phyloP scores from a whole-genome alignment of 2,329 filamentous ascomycete species.

The Leptographium wingfieldii region DNA sequence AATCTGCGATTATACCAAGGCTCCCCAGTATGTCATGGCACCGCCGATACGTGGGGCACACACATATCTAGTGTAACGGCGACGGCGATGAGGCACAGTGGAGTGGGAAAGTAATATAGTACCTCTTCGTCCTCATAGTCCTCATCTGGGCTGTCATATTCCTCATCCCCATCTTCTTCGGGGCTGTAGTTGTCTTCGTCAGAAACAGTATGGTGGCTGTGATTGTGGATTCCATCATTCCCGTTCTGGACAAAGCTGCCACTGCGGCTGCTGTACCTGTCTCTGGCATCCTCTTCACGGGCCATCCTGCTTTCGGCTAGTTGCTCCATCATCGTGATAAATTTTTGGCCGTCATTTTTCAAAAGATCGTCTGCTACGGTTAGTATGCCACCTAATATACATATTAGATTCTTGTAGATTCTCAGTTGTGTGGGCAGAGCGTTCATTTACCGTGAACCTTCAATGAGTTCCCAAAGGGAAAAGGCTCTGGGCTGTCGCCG shows the following conservation, averaged over 20 bases:
- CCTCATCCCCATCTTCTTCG: conserved; percentile 42
- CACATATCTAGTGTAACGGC: not conserved
- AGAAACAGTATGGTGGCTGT: conserved; percentile 58
- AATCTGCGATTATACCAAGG: not conserved
- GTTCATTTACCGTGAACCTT: conserved; percentile 65
- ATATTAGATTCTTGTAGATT: not conserved
- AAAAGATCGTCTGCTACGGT: conserved; percentile 96
- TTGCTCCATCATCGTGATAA: conserved; percentile 99
- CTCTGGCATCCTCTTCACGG: conserved; percentile 78
- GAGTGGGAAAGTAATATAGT: conserved; percentile 14
- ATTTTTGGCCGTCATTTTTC: conserved; percentile 98
- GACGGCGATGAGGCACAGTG: not conserved
- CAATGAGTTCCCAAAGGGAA: conserved; percentile 94
- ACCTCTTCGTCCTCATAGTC: conserved; percentile 73
- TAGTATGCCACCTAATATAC: conserved; percentile 71
- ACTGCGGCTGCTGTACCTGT: conserved; percentile 44
- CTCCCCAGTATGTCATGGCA: not conserved
- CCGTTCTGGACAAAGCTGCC: conserved; percentile 35
- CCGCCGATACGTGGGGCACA: not conserved
- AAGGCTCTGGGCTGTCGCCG: conserved; percentile 69
- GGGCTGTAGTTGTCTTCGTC: conserved; percentile 38
- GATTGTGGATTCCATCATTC: conserved; percentile 48
- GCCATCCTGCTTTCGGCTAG: conserved; percentile 95
- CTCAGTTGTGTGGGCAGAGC: not conserved
- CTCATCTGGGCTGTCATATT: conserved; percentile 51